Conservation (phyloP, 257 asterid genomes). For the Solanum clarkiae region DNA sequence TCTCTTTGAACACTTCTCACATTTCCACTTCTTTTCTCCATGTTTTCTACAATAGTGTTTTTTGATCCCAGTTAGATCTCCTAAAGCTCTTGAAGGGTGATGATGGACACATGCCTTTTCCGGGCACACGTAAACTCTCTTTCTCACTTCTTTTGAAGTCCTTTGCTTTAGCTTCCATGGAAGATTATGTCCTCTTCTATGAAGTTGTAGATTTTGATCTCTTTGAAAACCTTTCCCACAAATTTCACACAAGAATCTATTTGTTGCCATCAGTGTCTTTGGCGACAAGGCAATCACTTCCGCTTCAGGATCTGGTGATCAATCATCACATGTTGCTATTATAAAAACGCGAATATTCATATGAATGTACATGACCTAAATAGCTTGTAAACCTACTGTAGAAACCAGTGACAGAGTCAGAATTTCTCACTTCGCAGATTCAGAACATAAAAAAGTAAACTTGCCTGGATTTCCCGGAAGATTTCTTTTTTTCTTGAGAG, state of each 20-base stretch:
- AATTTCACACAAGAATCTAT: conserved; percentile 73
- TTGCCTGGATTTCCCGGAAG: conserved; percentile 93
- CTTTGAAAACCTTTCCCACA: conserved; percentile 96
- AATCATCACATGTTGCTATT: not conserved
- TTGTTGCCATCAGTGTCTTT: conserved; percentile 85
- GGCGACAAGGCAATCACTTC: conserved; percentile 88
- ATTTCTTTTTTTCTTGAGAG: conserved; percentile 71
- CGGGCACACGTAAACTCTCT: conserved; percentile 87
- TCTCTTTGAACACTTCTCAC: conserved; percentile 74
- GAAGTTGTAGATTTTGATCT: conserved; percentile 86
- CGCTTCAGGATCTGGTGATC: conserved; percentile 65
- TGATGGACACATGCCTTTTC: conserved; percentile 71
- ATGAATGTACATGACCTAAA: not conserved
- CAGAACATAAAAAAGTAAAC: not conserved
- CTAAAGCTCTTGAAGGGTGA: conserved; percentile 80
- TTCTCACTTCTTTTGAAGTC: conserved; percentile 48
- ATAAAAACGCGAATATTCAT: not conserved
- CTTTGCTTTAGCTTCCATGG: conserved; percentile 96
- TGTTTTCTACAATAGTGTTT: conserved; percentile 86
- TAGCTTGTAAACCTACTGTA: not conserved
- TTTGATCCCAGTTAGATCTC: conserved; percentile 87
- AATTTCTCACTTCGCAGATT: not conserved
- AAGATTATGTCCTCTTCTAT: conserved; percentile 79
- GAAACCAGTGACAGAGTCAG: not conserved
- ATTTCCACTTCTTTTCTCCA: conserved; percentile 97